Percentiles rank a stretch among this genome's conserved stretches.
Evolutionary conservation across 202 grass and related monocot species (phyloP).

Genomic region (Setaria italica): DNA sequence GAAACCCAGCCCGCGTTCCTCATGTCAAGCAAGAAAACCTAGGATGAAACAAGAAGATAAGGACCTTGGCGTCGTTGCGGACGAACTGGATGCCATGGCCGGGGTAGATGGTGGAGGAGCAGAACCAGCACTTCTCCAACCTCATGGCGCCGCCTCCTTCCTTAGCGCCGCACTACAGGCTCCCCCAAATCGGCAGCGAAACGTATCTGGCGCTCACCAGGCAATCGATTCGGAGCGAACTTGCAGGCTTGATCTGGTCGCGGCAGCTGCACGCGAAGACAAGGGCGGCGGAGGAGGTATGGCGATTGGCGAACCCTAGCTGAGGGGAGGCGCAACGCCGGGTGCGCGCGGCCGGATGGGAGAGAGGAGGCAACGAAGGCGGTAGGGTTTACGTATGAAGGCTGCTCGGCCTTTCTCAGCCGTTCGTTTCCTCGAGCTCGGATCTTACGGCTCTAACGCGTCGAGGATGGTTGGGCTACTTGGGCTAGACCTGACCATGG

Average conservation of each 20-base stretch:
- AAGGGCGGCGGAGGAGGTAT: neutral
- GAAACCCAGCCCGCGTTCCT: neutral
- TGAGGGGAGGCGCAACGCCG: neutral
- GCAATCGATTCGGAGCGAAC: neutral
- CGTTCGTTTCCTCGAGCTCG: neutral
- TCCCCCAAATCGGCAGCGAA: neutral
- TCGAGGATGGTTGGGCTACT: neutral
- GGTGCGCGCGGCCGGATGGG: neutral
- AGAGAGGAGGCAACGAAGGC: neutral
- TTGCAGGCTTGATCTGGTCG: neutral
- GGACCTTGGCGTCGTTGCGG: slow-evolving; percentile 93
- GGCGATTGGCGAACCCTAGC: neutral
- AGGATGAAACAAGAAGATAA: neutral
- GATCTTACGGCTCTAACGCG: neutral
- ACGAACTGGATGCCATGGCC: slow-evolving; percentile 98
- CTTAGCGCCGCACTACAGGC: neutral
- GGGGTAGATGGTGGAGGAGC: slow-evolving; percentile 89
- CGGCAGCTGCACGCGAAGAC: neutral
- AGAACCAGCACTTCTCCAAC: slow-evolving; percentile 99
- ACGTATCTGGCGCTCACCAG: neutral
- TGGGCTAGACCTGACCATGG: neutral
- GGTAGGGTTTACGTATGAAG: slow-evolving; percentile 19
- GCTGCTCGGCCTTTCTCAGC: neutral
- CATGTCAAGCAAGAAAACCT: neutral
- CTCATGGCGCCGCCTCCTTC: slow-evolving; percentile 67